Conservation (phyloP, 371 early-diverging fungal genomes). For the Mortierella polycephala region DNA sequence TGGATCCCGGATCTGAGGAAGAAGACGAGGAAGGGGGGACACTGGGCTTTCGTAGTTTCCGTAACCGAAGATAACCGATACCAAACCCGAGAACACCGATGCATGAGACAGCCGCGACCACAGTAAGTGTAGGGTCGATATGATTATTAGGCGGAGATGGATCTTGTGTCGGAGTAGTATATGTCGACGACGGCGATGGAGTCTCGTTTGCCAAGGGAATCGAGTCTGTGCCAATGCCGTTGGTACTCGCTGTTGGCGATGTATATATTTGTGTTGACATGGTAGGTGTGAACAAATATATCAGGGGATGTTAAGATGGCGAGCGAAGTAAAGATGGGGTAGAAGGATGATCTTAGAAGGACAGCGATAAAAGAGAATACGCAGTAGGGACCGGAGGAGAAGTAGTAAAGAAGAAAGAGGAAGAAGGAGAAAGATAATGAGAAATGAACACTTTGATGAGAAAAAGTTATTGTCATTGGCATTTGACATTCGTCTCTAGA, state of each 20-base stretch:
- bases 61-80: constrained; percentile 26
- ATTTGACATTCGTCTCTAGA: no score
- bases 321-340: no score
- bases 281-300: no score
- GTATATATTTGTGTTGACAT: no score
- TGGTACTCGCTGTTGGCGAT: no score
- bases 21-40: not conserved
- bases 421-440: constrained; percentile 1
- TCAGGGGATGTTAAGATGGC: no score
- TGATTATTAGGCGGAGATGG: not conserved
- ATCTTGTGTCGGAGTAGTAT: no score
- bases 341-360: no score
- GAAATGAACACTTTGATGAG: not conserved
- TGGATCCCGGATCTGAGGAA: not conserved
- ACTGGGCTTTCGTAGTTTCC: constrained; percentile 5
- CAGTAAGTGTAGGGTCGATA: not conserved
- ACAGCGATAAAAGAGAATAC: not conserved
- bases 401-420: not conserved
- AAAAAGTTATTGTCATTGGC: no score
- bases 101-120: constrained; percentile 8
- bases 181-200: not conserved
- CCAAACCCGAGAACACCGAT: constrained; percentile 30
- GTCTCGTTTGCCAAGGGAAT: no score
- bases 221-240: no score
- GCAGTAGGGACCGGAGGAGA: not conserved